A percentile compares a stretch with the other conserved stretches of the same genome.
Conservation (phyloP, 2,329 filamentous ascomycete genomes). For the Fusarium sp. region DNA sequence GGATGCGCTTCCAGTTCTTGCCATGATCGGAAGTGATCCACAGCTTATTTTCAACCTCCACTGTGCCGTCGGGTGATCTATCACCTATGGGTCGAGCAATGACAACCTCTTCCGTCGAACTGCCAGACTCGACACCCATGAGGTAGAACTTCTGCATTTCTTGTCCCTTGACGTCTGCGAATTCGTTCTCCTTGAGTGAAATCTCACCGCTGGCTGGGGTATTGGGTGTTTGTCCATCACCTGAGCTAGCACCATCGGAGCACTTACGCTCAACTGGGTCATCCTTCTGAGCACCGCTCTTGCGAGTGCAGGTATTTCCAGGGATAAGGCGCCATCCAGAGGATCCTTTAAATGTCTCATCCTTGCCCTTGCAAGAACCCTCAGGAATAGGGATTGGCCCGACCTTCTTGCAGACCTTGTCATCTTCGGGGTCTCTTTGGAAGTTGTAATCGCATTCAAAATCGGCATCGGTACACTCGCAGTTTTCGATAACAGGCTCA, state of each 20-base stretch:
- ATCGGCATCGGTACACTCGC: conserved; percentile 84
- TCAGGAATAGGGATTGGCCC: conserved; percentile 74
- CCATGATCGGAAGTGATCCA: conserved; percentile 88
- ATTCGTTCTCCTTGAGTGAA: conserved; percentile 68
- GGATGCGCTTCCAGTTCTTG: conserved; percentile 80
- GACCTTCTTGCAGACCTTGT: conserved; percentile 74
- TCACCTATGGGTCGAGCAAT: conserved; percentile 64
- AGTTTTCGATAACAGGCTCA: conserved; percentile 75
- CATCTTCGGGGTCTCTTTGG: conserved; percentile 71
- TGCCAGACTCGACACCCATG: conserved; percentile 76
- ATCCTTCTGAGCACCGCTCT: conserved; percentile 73
- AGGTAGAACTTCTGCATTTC: conserved; percentile 76
- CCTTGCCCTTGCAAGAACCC: conserved; percentile 75
- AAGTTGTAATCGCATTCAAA: conserved; percentile 99
- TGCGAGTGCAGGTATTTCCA: conserved; percentile 77
- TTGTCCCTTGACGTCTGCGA: conserved; percentile 66
- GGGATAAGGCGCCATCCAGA: conserved; percentile 95
- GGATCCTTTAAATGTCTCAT: conserved; percentile 82
- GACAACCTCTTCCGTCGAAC: conserved; percentile 77
- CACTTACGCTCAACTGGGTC: conserved; percentile 81
- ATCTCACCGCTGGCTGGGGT: conserved; percentile 76
- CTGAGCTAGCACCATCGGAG: conserved; percentile 65
- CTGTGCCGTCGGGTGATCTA: conserved; percentile 45
- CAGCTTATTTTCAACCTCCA: conserved; percentile 66
- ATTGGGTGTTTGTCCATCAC: conserved; percentile 53